A percentile compares a stretch with the other conserved stretches of the same genome.
phyloP scores from a whole-genome alignment of 768 basidiomycete species.

The Boletales sp. region DNA sequence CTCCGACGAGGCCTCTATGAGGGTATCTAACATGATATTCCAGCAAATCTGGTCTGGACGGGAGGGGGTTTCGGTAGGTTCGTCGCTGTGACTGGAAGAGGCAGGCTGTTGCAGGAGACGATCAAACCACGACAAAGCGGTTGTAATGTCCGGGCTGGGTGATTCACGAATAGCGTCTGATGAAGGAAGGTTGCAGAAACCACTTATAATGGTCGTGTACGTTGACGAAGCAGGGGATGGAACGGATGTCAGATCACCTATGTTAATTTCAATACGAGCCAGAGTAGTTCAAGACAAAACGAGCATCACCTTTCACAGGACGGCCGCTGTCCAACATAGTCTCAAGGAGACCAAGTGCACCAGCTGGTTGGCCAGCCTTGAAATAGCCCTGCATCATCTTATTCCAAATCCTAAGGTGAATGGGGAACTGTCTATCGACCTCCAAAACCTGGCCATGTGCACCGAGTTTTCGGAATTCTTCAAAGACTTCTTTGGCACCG shows the following conservation, averaged over 20 bases:
- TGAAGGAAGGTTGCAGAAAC: conserved; percentile 53
- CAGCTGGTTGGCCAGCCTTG: conserved; percentile 54
- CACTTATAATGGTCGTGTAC: conserved; percentile 58
- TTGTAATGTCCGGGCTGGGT: conserved; percentile 45
- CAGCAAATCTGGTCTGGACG: conserved; percentile 56
- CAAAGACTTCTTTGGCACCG: conserved; percentile 58
- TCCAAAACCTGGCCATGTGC: conserved; percentile 27
- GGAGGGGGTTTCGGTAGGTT: conserved; percentile 40
- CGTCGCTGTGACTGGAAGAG: conserved; percentile 35
- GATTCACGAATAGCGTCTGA: background rate
- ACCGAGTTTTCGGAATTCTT: conserved; percentile 49
- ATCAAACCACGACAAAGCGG: conserved; percentile 71
- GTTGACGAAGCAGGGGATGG: conserved; percentile 62
- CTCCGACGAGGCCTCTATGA: conserved; percentile 35
- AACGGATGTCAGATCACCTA: conserved; percentile 32
- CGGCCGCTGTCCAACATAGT: conserved; percentile 57
- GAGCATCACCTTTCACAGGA: conserved; percentile 12
- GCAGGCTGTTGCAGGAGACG: conserved; percentile 48
- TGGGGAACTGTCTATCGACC: conserved; percentile 21
- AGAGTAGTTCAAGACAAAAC: background rate
- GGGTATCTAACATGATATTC: conserved; percentile 54
- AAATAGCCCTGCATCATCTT: conserved; percentile 77
- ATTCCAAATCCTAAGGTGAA: conserved; percentile 60
- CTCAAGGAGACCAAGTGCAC: conserved; percentile 63
- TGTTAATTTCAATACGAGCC: background rate